Evolutionary conservation across 1,284 basidiomycete genomes (phyloP).

Genomic region (Quambalaria eucalypti): DNA sequence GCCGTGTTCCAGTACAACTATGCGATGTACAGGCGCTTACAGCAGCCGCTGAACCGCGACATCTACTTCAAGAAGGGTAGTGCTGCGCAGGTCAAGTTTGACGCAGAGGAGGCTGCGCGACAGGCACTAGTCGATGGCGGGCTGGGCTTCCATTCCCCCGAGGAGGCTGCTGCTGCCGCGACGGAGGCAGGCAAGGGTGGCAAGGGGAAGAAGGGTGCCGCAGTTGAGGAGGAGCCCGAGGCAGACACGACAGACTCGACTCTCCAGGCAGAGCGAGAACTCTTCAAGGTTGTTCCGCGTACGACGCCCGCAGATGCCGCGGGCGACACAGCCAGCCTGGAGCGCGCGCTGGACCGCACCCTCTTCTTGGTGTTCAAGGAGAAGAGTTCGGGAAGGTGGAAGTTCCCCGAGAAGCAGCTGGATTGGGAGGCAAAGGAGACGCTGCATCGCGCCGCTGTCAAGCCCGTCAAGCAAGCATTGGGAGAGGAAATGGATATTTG

Average conservation of each 20-base stretch:
- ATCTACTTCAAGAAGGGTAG: constrained; percentile 95
- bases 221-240: not conserved
- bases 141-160: not conserved
- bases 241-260: not conserved
- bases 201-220: not conserved
- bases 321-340: constrained; percentile 62
- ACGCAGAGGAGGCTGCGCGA: constrained; percentile 51
- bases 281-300: constrained; percentile 52
- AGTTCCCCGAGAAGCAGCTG: constrained; percentile 8
- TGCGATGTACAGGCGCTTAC: constrained; percentile 70
- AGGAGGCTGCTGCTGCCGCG: not conserved
- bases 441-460: constrained; percentile 15
- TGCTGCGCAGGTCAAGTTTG: constrained; percentile 71
- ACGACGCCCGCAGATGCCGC: constrained; percentile 57
- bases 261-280: constrained; percentile 51
- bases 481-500: constrained; percentile 41
- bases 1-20: constrained; percentile 80
- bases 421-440: not conserved
- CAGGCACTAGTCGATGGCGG: constrained; percentile 29
- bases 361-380: constrained; percentile 69
- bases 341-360: constrained; percentile 72
- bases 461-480: constrained; percentile 19
- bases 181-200: constrained; percentile 6
- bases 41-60: constrained; percentile 76
- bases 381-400: constrained; percentile 48